These are phyloP conservation scores for Grifola frondosa DNA, from an alignment of 1,284 basidiomycete species.

Conservation along the genomic window DNA sequence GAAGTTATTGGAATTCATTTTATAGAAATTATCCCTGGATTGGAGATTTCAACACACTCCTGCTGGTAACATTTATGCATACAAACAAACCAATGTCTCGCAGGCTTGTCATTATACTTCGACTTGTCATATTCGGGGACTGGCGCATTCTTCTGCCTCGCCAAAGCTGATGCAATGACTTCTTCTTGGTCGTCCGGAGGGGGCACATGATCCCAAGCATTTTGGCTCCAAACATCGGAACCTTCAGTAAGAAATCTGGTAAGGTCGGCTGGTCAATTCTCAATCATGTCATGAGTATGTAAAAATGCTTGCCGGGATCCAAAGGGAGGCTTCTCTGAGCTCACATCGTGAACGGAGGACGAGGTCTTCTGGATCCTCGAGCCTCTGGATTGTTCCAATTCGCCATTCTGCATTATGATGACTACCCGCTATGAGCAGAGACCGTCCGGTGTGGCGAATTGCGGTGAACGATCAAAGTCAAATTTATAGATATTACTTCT, in stretches of 20 bases:
- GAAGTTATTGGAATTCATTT: constrained; percentile 80
- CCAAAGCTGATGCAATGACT: constrained; percentile 65
- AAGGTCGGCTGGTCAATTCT: not conserved
- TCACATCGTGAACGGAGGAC: constrained; percentile 66
- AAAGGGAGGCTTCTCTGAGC: constrained; percentile 61
- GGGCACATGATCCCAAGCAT: constrained; percentile 89
- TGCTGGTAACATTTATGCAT: not conserved
- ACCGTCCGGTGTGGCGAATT: too few relatives aligned
- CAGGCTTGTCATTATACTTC: constrained; percentile 75
- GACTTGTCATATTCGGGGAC: constrained; percentile 65
- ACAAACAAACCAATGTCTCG: constrained; percentile 61
- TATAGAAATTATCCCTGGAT: constrained; percentile 88
- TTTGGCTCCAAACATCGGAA: constrained; percentile 70
- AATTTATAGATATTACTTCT: too few relatives aligned
- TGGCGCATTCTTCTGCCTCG: constrained; percentile 65
- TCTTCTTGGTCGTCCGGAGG: constrained; percentile 78
- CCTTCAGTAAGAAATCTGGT: constrained; percentile 62
- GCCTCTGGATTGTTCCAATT: not conserved
- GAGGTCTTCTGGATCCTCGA: constrained; percentile 29
- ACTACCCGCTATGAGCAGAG: too few relatives aligned
- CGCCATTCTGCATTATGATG: too few relatives aligned
- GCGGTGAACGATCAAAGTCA: too few relatives aligned
- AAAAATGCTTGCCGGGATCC: constrained; percentile 64
- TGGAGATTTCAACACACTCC: constrained; percentile 20
- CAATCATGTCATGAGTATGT: too few relatives aligned